phyloP scores from a whole-genome alignment of 805 yeast species.

The Monosporozyma yasuniensis region DNA sequence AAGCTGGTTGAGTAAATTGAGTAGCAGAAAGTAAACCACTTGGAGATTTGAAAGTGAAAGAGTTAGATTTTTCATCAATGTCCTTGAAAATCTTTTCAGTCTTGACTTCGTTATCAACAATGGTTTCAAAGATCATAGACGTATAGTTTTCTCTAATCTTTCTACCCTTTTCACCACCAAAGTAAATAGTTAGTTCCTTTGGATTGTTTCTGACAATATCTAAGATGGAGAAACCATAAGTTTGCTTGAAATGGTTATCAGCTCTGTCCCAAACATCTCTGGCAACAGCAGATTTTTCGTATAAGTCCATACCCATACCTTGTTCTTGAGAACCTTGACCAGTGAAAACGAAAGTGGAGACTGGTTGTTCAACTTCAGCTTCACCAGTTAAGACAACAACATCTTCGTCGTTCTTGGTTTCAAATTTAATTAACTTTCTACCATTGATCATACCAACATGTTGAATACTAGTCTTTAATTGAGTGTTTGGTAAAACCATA shows the following conservation, averaged over 20 bases:
- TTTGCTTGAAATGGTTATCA: constrained; percentile 80
- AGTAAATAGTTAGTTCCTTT: constrained; percentile 86
- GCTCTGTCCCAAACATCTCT: constrained; percentile 97
- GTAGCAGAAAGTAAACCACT: constrained; percentile 95
- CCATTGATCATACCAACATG: constrained; percentile 99
- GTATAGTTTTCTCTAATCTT: constrained; percentile 88
- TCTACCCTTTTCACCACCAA: constrained; percentile 97
- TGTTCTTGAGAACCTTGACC: constrained; percentile 99
- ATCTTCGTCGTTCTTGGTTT: constrained; percentile 74
- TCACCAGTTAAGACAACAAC: constrained; percentile 83
- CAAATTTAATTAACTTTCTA: constrained; percentile 91
- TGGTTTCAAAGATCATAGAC: constrained; percentile 95
- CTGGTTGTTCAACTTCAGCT: constrained; percentile 98
- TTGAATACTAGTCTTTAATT: constrained; percentile 75
- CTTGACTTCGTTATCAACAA: constrained; percentile 72
- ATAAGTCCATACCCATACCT: constrained; percentile 99
- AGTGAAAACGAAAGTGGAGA: constrained; percentile 91
- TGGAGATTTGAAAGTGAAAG: constrained; percentile 84
- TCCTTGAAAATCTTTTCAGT: constrained; percentile 94
- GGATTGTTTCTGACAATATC: constrained; percentile 96
- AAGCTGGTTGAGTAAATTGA: constrained; percentile 98
- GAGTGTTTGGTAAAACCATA: constrained; percentile 96
- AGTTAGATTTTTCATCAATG: constrained; percentile 70
- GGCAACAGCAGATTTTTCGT: constrained; percentile 84
- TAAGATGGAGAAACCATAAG: constrained; percentile 94